A percentile compares a stretch with the other conserved stretches of the same genome.
These are phyloP conservation scores for Penicillium angulare DNA, from an alignment of 495 filamentous ascomycete species.

Conservation along the genomic window DNA sequence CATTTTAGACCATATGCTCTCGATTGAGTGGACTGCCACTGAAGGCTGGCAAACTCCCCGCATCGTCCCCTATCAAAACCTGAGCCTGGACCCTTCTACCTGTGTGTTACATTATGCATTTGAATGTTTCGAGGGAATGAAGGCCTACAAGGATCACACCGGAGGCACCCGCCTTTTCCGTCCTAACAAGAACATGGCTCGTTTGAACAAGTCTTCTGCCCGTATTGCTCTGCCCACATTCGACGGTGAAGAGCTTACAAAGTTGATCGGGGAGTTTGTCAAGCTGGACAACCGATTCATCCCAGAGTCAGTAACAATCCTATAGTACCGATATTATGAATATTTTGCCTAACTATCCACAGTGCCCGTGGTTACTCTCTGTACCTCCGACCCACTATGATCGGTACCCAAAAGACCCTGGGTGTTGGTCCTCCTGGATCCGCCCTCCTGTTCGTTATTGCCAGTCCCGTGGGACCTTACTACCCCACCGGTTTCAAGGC, in stretches of 20 bases:
- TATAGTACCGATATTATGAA: neutral
- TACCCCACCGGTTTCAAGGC: constrained; percentile 98
- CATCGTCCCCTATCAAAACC: constrained; percentile 93
- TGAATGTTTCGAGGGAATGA: constrained; percentile 97
- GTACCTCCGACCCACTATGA: constrained; percentile 94
- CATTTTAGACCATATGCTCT: constrained; percentile 87
- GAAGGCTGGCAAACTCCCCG: constrained; percentile 77
- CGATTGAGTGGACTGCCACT: constrained; percentile 84
- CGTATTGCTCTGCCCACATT: constrained; percentile 91
- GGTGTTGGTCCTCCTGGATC: constrained; percentile 89
- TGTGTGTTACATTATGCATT: constrained; percentile 99
- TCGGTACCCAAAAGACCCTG: constrained; percentile 90
- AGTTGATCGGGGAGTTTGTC: constrained; percentile 76
- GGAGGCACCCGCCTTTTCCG: constrained; percentile 83
- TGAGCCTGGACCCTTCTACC: constrained; percentile 90
- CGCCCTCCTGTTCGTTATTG: constrained; percentile 90
- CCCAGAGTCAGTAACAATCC: constrained; percentile 54
- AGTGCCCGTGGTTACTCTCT: constrained; percentile 79
- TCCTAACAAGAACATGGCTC: constrained; percentile 94
- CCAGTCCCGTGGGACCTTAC: constrained; percentile 95
- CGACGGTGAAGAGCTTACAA: constrained; percentile 64
- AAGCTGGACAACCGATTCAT: constrained; percentile 86
- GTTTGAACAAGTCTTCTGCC: constrained; percentile 82
- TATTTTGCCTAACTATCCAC: neutral
- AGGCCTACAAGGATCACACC: constrained; percentile 83